Evolutionary conservation across 2,329 filamentous ascomycete species (phyloP).

Genomic region (Verticillium alfalfae): DNA sequence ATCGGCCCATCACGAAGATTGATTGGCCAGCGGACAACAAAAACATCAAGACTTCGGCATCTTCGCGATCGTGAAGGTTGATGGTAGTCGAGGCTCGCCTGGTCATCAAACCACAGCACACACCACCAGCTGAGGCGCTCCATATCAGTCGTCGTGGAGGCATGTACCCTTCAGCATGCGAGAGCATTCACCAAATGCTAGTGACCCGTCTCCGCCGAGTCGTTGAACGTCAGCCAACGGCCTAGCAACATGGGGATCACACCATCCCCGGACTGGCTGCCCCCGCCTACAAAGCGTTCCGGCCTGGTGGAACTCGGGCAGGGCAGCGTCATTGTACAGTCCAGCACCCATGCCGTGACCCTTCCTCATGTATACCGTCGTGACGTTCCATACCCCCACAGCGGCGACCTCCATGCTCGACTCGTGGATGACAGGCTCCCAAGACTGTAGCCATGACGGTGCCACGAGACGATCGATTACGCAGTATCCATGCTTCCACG

Average conservation of each 20-base stretch:
- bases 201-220: background rate
- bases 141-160: background rate
- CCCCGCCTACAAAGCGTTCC: background rate
- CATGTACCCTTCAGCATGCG: background rate
- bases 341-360: background rate
- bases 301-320: background rate
- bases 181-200: background rate
- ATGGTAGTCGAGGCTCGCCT: background rate
- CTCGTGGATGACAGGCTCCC: constrained; percentile 4
- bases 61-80: too few relatives aligned
- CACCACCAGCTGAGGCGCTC: background rate
- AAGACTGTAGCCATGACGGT: constrained; percentile 8
- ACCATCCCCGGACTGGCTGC: background rate
- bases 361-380: constrained; percentile 1
- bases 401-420: constrained; percentile 4
- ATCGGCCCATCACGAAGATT: too few relatives aligned
- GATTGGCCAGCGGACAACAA: too few relatives aligned
- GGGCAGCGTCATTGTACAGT: background rate
- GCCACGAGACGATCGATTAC: constrained; percentile 1
- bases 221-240: background rate
- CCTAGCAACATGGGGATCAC: constrained; percentile 7
- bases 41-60: too few relatives aligned
- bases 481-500: background rate
- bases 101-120: background rate
- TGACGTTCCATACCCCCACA: constrained; percentile 13